These are phyloP conservation scores for Penicillium concentricum DNA, from an alignment of 2,329 filamentous ascomycete genomes.

Conservation along the genomic window DNA sequence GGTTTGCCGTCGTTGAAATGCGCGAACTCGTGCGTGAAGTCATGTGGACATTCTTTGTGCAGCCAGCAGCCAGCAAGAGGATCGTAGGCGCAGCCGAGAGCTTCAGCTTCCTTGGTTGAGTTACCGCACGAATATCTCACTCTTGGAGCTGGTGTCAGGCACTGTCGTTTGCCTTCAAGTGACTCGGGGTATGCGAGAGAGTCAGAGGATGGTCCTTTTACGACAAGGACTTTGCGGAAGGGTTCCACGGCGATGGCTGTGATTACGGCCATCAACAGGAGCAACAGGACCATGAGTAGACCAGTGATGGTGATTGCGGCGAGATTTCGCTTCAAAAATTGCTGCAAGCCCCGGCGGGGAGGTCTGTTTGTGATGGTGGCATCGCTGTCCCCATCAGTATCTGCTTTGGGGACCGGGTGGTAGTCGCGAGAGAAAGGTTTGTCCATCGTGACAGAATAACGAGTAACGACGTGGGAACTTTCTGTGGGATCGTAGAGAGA, in stretches of 20 bases:
- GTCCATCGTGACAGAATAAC: not conserved
- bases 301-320: slow-evolving; percentile 12
- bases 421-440: slow-evolving; percentile 1
- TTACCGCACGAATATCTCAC: slow-evolving; percentile 13
- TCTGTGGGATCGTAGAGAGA: not conserved
- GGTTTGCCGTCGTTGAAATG: slow-evolving; percentile 16
- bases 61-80: slow-evolving; percentile 17
- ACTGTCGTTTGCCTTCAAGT: slow-evolving; percentile 9
- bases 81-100: slow-evolving; percentile 14
- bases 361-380: not conserved
- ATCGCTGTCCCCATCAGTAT: slow-evolving; percentile 7
- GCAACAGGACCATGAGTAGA: slow-evolving; percentile 3
- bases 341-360: not conserved
- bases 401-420: not conserved
- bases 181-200: not conserved
- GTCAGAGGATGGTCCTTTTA: not conserved
- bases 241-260: slow-evolving; percentile 8
- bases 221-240: slow-evolving; percentile 4
- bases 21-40: slow-evolving; percentile 12
- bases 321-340: slow-evolving; percentile 9
- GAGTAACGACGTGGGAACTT: not conserved
- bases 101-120: slow-evolving; percentile 12
- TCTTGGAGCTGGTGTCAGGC: slow-evolving; percentile 7
- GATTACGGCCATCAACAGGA: slow-evolving; percentile 8
- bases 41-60: slow-evolving; percentile 14